These are phyloP conservation scores for Chalara sp. DNA, from an alignment of 2,329 filamentous ascomycete genomes.

Conservation along the genomic window DNA sequence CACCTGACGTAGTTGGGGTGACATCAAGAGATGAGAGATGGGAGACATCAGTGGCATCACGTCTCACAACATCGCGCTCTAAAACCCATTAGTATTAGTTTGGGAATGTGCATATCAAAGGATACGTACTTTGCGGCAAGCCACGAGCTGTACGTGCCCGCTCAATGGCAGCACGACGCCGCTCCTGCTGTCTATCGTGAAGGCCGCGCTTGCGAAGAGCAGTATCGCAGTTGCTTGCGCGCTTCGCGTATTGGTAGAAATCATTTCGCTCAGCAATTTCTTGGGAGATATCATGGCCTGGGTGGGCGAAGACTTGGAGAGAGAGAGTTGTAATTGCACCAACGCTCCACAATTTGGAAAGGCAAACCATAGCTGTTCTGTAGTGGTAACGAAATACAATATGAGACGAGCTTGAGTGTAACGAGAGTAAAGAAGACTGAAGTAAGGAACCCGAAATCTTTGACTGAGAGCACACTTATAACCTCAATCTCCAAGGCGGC, in stretches of 20 bases:
- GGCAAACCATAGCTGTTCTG: neutral
- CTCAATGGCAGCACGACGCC: neutral
- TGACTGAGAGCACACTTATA: too few relatives aligned
- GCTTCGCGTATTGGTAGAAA: neutral
- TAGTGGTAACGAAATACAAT: too few relatives aligned
- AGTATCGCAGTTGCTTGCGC: neutral
- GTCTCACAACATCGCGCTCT: slow-evolving; percentile 5
- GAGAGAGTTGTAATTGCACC: neutral
- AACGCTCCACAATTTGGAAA: neutral
- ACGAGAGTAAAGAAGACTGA: too few relatives aligned
- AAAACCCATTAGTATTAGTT: slow-evolving; percentile 2
- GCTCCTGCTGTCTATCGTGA: neutral
- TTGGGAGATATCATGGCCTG: neutral
- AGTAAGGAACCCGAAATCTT: too few relatives aligned
- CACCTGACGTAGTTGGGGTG: slow-evolving; percentile 27
- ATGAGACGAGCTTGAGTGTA: too few relatives aligned
- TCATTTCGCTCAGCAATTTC: neutral
- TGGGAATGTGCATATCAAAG: neutral
- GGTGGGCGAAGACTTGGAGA: neutral
- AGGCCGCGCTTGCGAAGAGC: neutral
- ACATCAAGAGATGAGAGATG: slow-evolving; percentile 11
- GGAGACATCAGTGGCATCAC: slow-evolving; percentile 11
- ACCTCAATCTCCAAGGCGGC: too few relatives aligned
- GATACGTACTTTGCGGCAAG: neutral
- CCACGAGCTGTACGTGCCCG: neutral